Conservation (phyloP, 192 early-diverging fungal genomes). For the Diversispora eburnea region DNA sequence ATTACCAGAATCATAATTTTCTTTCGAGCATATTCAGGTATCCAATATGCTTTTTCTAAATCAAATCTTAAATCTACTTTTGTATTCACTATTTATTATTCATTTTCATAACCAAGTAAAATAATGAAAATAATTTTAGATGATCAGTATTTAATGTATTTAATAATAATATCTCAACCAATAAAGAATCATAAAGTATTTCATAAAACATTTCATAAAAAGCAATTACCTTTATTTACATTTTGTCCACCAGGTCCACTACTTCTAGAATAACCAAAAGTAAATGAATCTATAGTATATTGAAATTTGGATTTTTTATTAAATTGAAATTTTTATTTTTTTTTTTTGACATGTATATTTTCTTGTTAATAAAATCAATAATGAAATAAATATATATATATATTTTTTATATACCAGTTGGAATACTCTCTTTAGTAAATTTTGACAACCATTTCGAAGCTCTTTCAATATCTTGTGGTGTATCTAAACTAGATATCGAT, state of each 20-base stretch:
- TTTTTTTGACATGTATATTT: too few relatives aligned
- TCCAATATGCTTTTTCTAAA: slow-evolving; percentile 63
- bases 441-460: slow-evolving; percentile 47
- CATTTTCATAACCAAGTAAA: too few relatives aligned
- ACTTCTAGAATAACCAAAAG: slow-evolving; percentile 61
- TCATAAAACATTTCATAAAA: background rate
- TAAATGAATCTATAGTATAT: slow-evolving; percentile 40
- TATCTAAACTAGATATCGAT: slow-evolving; percentile 20
- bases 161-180: background rate
- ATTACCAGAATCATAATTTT: slow-evolving; percentile 52
- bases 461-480: slow-evolving; percentile 38
- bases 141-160: background rate
- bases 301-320: too few relatives aligned
- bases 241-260: slow-evolving; percentile 90
- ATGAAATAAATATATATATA: slow-evolving; percentile 3
- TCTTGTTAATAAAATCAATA: background rate
- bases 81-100: slow-evolving; percentile 57
- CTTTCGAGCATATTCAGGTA: slow-evolving; percentile 67
- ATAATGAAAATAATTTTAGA: too few relatives aligned
- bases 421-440: slow-evolving; percentile 57
- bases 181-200: background rate
- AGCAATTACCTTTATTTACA: slow-evolving; percentile 79
- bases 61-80: slow-evolving; percentile 80
- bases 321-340: too few relatives aligned
- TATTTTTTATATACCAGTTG: slow-evolving; percentile 40